Evolutionary conservation across 495 filamentous ascomycete species (phyloP), one percentile per base, ranked within the genome.

Genomic region (Penicillium samsonianum): DNA sequence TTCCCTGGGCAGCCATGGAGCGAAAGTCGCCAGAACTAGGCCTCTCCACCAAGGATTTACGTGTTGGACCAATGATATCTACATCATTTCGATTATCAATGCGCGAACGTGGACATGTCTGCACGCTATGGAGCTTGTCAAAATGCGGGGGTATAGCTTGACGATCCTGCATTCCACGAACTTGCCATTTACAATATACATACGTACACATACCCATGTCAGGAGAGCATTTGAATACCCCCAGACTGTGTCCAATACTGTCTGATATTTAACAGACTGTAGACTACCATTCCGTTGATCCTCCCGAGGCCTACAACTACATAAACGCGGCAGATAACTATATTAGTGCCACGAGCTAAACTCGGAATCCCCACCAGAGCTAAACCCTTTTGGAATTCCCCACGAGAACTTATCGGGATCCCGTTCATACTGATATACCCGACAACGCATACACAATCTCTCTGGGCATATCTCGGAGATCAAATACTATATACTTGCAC

Each of bases 401-500:
- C 50, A 68, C 67, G 69, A 72, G 61, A 68, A 70, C 50, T 26
- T 48, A 12, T 67, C 69, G 67, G 62, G 59, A 60, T 55, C 51
- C 33, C 20, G 22, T 37, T 14, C 26, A 31, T 35, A 5, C 49
- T 35, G 56, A 44, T 9, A 37, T 16, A 37, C 33, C 33, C 14
- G 14, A 5, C 33, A 26, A 30, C 22, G 28, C 20, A 17, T 26
- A 25, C 4, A 33, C 49, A 19, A 38, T 12, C 7, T 46, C 22
- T 25, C 19, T 4, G 37, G 50, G 22, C 26, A 47, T 60, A 30
- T 40, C 20, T 31, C 33, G 31, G 43, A n/a, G 19, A 41, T n/a
- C 25, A n/a, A 26, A 1, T 50, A 33, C 23, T 30, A 31, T 23
- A 5, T 25, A 40, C 20, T n/a, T 19, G 12, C 30, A 33, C 11